Base-by-base conservation (phyloP, 1,139 yeast species). In the Magnusiomyces tetraspermus region DNA sequence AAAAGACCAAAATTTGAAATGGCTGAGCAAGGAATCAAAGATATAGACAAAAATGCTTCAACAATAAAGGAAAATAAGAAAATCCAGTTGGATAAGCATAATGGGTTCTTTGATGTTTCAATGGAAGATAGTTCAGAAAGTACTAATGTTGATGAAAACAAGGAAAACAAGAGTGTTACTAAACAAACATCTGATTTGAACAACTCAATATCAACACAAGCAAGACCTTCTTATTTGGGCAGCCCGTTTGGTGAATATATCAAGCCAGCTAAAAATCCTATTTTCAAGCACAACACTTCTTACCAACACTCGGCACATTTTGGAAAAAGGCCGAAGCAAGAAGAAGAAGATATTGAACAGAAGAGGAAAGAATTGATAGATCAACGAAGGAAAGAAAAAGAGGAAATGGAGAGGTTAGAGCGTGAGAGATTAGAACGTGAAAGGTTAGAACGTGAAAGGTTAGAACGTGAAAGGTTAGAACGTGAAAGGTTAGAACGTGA, bases 1-100 rank as follows among this genome's bases (percentile, higher is more conserved):
- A 53, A 53, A 38, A 33, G 51, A 15, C 55, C 55, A 15, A 53
- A 51, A 24, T 53, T 53, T 30, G 55, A 53, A 21, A 44, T 53
- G 1, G 46, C 51, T 2, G 53, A 45, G n/a, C 49, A 53, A 19
- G 40, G 46, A 10, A 38, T 51, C 13, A 41, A 48, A 41, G 40
- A 28, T 11, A 22, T 53, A 13, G 52, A 37, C 30, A 41, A 51
- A 4, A 13, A 48, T 10, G 44, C 52, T 3, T 48, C 55, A 22
- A 49, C 48, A 2, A 50, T n/a, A n/a, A n/a, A n/a, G n/a, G n/a
- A n/a, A n/a, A n/a, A n/a, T n/a, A n/a, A 52, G 19, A 33, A 42
- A 10, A 21, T 38, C 6, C 48, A 50, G 23, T 49, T 51, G n/a
- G n/a, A 37, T 17, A 19, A 21, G 19, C 22, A 17, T 24, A 42